phyloP scores from a whole-genome alignment of 2,329 filamentous ascomycete genomes.

The Scedosporium boydii region DNA sequence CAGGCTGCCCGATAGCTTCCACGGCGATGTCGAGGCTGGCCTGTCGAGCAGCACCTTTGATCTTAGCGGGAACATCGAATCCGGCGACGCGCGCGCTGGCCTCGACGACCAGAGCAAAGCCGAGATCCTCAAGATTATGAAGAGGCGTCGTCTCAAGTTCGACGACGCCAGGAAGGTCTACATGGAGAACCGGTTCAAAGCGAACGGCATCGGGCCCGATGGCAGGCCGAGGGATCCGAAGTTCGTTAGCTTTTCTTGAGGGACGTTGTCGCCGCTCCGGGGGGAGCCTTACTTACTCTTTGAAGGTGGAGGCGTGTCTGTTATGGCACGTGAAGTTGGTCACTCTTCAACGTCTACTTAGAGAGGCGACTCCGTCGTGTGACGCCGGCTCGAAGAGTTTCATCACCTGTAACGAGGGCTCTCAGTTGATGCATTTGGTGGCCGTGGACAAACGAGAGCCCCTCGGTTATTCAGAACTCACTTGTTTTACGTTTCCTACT shows the following conservation, averaged over 20 bases:
- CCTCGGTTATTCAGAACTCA: neutral
- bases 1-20: slow-evolving; percentile 67
- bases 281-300: neutral
- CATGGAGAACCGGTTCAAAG: slow-evolving; percentile 77
- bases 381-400: no score
- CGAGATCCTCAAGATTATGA: slow-evolving; percentile 87
- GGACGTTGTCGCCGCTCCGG: neutral
- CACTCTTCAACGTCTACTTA: no score
- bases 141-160: slow-evolving; percentile 69
- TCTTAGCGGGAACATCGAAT: slow-evolving; percentile 67
- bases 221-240: slow-evolving; percentile 85
- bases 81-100: slow-evolving; percentile 68
- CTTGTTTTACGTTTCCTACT: neutral
- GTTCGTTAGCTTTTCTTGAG: slow-evolving; percentile 72
- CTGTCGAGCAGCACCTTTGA: slow-evolving; percentile 78
- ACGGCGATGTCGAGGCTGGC: slow-evolving; percentile 78
- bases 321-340: no score
- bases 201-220: slow-evolving; percentile 80
- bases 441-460: neutral
- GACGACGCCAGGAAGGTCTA: slow-evolving; percentile 84
- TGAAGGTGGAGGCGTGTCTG: neutral
- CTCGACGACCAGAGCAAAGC: slow-evolving; percentile 72
- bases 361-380: no score
- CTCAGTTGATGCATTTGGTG: neutral
- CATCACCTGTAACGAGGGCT: no score